A percentile compares a stretch with the other conserved stretches of the same genome.
Conservation (phyloP, 176 grass and related monocot genomes). For the Eleusine indica region DNA sequence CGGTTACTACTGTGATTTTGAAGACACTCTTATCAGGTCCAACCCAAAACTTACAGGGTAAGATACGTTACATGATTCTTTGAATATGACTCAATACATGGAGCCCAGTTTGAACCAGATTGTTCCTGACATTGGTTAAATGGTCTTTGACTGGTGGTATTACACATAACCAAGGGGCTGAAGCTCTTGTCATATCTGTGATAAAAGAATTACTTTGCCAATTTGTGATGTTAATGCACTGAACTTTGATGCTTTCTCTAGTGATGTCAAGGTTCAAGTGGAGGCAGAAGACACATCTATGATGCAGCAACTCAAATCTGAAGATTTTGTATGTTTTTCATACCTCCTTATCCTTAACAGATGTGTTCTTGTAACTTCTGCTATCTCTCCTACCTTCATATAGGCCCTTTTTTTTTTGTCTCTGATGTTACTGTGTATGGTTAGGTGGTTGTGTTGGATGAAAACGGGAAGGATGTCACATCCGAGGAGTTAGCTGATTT, state of each 20-base stretch:
- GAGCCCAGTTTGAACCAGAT: not conserved
- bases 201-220: not conserved
- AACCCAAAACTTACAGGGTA: slow-evolving; percentile 90
- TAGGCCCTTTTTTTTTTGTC: not conserved
- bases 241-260: slow-evolving; percentile 23
- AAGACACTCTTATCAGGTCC: slow-evolving; percentile 69
- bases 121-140: slow-evolving; percentile 6
- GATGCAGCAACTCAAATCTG: slow-evolving; percentile 75
- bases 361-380: not conserved
- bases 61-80: not conserved
- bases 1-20: slow-evolving; percentile 66
- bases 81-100: not conserved
- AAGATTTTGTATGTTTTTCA: slow-evolving; percentile 78
- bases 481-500: slow-evolving; percentile 92
- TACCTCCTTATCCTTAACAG: not conserved
- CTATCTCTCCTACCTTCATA: not conserved
- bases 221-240: not conserved
- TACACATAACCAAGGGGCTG: not conserved
- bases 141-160: not conserved
- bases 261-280: slow-evolving; percentile 80
- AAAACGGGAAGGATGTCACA: slow-evolving; percentile 69
- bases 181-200: not conserved
- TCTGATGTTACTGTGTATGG: slow-evolving; percentile 21
- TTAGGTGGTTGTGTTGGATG: slow-evolving; percentile 85
- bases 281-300: slow-evolving; percentile 72